Evolutionary conservation across 2,329 filamentous ascomycete species (phyloP).

Genomic region (Trichoderma gracile): DNA sequence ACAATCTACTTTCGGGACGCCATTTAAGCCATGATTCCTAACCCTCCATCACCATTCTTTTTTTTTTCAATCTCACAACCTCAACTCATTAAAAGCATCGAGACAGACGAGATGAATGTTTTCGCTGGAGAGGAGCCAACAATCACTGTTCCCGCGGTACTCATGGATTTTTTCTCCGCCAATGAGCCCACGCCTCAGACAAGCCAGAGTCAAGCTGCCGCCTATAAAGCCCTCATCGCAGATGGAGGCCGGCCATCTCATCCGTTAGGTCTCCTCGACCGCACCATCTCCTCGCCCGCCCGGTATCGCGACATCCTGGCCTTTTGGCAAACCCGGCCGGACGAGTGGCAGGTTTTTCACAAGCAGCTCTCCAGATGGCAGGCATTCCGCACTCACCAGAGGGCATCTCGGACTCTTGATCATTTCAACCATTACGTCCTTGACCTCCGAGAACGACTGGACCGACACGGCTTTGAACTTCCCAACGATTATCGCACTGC

Average conservation of each 20-base stretch:
- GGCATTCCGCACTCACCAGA: conserved; percentile 22
- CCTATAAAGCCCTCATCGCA: conserved; percentile 22
- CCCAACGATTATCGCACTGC: conserved; percentile 4
- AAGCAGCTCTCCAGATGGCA: conserved; percentile 22
- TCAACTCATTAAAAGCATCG: background rate
- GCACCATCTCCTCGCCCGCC: background rate
- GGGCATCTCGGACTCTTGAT: background rate
- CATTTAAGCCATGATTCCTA: background rate
- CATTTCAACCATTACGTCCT: conserved; percentile 10
- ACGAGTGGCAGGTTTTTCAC: conserved; percentile 24
- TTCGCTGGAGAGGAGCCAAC: background rate
- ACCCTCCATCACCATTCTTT: background rate
- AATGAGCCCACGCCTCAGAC: background rate
- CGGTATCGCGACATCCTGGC: conserved; percentile 22
- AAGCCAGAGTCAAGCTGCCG: background rate
- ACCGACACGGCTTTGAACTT: conserved; percentile 18
- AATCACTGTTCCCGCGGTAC: too few species aligned
- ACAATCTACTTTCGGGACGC: background rate
- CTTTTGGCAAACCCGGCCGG: conserved; percentile 20
- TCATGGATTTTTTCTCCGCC: background rate
- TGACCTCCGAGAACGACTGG: conserved; percentile 14
- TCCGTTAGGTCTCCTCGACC: conserved; percentile 14
- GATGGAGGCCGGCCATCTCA: conserved; percentile 25
- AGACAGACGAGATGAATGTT: background rate
- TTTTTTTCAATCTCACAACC: background rate